Base-by-base conservation (phyloP, 106 monocot species). In the Acorus calamus region DNA sequence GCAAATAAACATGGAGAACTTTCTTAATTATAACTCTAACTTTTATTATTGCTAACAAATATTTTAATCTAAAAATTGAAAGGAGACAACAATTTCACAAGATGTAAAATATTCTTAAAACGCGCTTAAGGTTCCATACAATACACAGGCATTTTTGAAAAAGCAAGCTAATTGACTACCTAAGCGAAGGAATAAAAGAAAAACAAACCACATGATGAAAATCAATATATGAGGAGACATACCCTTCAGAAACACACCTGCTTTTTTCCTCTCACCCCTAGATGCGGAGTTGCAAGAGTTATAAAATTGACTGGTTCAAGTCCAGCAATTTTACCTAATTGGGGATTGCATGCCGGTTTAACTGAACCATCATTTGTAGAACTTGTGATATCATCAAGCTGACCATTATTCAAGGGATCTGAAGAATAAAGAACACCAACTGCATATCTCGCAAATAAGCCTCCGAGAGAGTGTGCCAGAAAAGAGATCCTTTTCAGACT, bases 281-380 rank as follows among this genome's bases (percentile, higher is more conserved):
- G 79, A 81, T 92, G 98, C 70, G 98, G 98, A 69, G 85, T 98
- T 65, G 92, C 98, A 63, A 98, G 73, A 55, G 92, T 98, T 70
- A 98, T 86, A 73, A 92, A 98, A 76, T 77, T 88, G 46, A 92
- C 73, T 42, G 98, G 85, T 46, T 86, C 79, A 68, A 98, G 67
- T 67, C 79, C 88, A 59, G 79, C 81, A 63, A 98, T 88, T 65
- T 11, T 72, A 41, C 79, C 88, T 59, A 52, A 69, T 59, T 43
- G 50, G 49, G 61, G 81, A 50, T 7, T 48, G 46, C 11, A 42
- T 71, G 9, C 8, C 44, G 42, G 54, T 55, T 69, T 65, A 8
- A 69, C 56, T 14, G 56, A 63, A 61, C 67, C 62, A 53, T 14
- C 61, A 59, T 48, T 52, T 52, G 8, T 59, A 47, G 55, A 69